Conservation (phyloP, 345 rosid genomes). For the Linum usitatissimum region DNA sequence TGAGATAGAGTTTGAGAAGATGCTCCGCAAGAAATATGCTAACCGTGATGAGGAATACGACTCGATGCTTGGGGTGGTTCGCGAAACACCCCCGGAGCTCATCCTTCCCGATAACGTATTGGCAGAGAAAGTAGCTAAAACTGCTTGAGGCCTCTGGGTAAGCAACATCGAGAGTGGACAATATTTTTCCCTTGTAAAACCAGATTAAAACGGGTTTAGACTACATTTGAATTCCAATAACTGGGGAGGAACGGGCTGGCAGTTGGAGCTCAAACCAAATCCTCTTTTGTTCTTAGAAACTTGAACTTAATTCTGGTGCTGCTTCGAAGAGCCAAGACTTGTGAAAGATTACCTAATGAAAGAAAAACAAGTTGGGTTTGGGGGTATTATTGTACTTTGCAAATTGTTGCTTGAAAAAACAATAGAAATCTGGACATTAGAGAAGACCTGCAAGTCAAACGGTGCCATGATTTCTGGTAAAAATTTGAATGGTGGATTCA, state of each 20-base stretch:
- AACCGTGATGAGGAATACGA: conserved; percentile 66
- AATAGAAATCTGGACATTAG: no score
- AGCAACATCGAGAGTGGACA: not conserved
- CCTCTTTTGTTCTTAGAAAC: no score
- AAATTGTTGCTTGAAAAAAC: no score
- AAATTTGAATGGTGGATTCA: no score
- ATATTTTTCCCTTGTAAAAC: not conserved
- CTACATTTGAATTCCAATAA: not conserved
- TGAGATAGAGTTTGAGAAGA: conserved; percentile 84
- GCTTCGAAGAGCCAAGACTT: no score
- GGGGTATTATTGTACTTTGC: no score
- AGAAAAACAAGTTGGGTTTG: no score
- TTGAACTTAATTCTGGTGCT: no score
- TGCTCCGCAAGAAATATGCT: conserved; percentile 67
- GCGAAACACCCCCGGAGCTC: conserved; percentile 73
- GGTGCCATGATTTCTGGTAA: no score
- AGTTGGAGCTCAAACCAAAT: no score
- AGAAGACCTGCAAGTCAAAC: no score
- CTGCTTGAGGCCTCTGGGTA: not conserved
- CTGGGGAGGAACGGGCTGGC: not conserved
- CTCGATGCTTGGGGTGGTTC: conserved; percentile 74
- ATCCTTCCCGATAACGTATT: conserved; percentile 59
- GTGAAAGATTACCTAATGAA: no score
- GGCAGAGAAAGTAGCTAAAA: conserved; percentile 6
- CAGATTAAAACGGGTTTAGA: not conserved